Percentiles rank a stretch among this genome's conserved stretches.
Evolutionary conservation across 805 yeast species (phyloP).

Genomic region (Pichia nakasei): DNA sequence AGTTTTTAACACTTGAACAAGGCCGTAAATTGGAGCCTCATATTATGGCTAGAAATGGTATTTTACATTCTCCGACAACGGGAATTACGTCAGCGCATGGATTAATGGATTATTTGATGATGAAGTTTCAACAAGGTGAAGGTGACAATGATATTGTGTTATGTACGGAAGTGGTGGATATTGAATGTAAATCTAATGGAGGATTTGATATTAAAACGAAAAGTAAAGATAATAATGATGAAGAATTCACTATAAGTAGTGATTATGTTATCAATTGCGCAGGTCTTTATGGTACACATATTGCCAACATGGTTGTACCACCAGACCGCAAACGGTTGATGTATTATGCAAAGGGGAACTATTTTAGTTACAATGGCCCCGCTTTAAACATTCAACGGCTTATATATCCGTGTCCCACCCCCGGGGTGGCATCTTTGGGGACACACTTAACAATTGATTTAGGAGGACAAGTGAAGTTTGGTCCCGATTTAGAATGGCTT

Average conservation of each 20-base stretch:
- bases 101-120: conserved; percentile 49
- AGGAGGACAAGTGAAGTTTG: conserved; percentile 72
- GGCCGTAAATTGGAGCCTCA: conserved; percentile 54
- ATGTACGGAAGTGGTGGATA: conserved; percentile 46
- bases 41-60: conserved; percentile 52
- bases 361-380: conserved; percentile 43
- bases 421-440: conserved; percentile 67
- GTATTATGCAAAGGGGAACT: conserved; percentile 78
- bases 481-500: conserved; percentile 87
- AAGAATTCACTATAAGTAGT: conserved; percentile 34
- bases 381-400: conserved; percentile 39
- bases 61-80: conserved; percentile 67
- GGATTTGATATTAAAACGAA: conserved; percentile 25
- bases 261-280: conserved; percentile 67
- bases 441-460: conserved; percentile 80
- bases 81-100: conserved; percentile 84
- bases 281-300: conserved; percentile 65
- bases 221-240: conserved; percentile 20
- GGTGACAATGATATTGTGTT: conserved; percentile 54
- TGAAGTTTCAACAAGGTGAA: conserved; percentile 40
- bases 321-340: conserved; percentile 38
- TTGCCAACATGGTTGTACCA: conserved; percentile 67
- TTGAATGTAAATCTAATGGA: conserved; percentile 22
- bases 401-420: conserved; percentile 76
- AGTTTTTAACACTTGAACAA: conserved; percentile 37